These are phyloP conservation scores for Bombardia bombarda DNA, from an alignment of 495 filamentous ascomycete genomes.

Conservation along the genomic window DNA sequence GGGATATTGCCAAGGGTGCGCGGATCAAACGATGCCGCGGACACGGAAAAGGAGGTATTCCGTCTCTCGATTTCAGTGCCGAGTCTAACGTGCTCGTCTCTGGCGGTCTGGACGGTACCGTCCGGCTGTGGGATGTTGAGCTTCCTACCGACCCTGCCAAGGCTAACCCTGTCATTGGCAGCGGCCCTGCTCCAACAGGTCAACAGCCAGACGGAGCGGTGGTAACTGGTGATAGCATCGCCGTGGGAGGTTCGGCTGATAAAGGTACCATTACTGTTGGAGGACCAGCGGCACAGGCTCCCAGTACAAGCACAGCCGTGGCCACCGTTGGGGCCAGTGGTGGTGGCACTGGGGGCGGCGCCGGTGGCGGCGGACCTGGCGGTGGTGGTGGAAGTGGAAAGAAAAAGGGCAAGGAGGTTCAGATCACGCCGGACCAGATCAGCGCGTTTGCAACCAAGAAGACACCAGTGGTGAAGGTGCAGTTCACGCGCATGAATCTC, in stretches of 20 bases:
- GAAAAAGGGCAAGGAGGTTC: slow-evolving; percentile 84
- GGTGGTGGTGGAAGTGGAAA: slow-evolving; percentile 49
- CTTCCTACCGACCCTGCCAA: slow-evolving; percentile 45
- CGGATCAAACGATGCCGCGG: slow-evolving; percentile 87
- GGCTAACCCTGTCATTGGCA: slow-evolving; percentile 22
- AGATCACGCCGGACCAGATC: slow-evolving; percentile 88
- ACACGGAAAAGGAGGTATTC: slow-evolving; percentile 88
- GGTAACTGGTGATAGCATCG: slow-evolving; percentile 38
- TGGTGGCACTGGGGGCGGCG: no score
- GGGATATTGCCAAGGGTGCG: slow-evolving; percentile 79
- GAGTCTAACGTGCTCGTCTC: slow-evolving; percentile 84
- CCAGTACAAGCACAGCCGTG: slow-evolving; percentile 19
- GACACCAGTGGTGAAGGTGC: slow-evolving; percentile 85
- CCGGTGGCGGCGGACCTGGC: slow-evolving; percentile 28
- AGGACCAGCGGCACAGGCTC: slow-evolving; percentile 21
- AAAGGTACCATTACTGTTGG: slow-evolving; percentile 26
- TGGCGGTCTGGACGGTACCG: slow-evolving; percentile 84
- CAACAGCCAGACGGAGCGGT: slow-evolving; percentile 48
- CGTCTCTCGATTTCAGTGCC: slow-evolving; percentile 82
- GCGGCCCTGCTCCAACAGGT: slow-evolving; percentile 39
- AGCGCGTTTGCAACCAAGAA: slow-evolving; percentile 92
- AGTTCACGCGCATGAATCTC: slow-evolving; percentile 88
- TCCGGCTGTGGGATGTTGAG: slow-evolving; percentile 87
- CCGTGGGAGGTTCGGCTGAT: slow-evolving; percentile 36
- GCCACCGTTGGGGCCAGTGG: slow-evolving; percentile 29